Percentiles rank a stretch among this genome's conserved stretches.
Conservation (phyloP, 225 moss, liverwort and hornwort species). For the Climacium dendroides region DNA sequence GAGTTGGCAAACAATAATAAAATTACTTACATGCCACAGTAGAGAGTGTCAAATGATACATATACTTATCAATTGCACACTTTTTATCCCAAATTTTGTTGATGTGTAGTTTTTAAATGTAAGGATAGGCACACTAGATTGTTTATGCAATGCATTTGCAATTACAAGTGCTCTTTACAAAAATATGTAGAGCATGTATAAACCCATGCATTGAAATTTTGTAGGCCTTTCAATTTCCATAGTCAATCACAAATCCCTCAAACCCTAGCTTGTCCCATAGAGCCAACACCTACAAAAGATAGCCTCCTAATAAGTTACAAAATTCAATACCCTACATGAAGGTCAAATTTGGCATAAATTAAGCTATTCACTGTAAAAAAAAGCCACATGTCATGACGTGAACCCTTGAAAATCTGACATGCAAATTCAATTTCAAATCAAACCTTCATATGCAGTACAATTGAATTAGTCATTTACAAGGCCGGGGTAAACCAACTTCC, state of each 20-base stretch:
- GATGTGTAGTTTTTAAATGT: neutral
- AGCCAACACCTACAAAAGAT: neutral
- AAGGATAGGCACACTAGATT: fast-evolving
- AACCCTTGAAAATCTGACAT: no score
- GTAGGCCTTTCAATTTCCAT: neutral
- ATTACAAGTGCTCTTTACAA: neutral
- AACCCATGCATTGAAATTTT: neutral
- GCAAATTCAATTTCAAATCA: no score
- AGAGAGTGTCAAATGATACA: neutral
- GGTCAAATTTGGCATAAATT: no score
- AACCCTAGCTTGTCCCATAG: fast-evolving
- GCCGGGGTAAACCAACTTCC: no score
- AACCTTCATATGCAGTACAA: no score
- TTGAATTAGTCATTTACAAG: neutral
- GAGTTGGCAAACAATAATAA: neutral
- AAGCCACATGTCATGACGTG: no score
- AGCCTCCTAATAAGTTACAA: no score
- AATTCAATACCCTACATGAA: no score
- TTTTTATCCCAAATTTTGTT: neutral
- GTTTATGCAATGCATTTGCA: neutral
- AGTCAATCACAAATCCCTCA: neutral
- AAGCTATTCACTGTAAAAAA: no score
- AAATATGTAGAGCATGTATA: fast-evolving
- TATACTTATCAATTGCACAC: neutral
- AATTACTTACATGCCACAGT: fast-evolving